Base-by-base conservation (phyloP, 495 filamentous ascomycete species). In the Usnea hakonensis region DNA sequence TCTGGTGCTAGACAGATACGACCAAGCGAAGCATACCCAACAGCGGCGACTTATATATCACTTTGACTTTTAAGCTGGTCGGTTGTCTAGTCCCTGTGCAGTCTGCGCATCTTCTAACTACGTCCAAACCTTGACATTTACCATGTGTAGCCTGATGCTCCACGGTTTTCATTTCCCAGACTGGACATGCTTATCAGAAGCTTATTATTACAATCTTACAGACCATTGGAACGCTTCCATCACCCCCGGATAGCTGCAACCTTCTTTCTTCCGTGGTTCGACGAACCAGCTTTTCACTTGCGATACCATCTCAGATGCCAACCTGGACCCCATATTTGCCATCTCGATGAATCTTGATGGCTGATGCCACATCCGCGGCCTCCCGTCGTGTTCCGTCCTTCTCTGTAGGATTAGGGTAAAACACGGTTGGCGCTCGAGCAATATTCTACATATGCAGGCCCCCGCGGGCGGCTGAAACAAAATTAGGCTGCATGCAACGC, bases 321-420 rank as follows among this genome's bases (percentile, higher is more conserved):
- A 33, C 44, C 57, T 35, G 40, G 44, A 41, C 21, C 38, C 30
- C 38, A 19, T 16, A 55, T 54, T 21, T 38, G 30, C 14, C 36
- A 57, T 55, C 58, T 61, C 35, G 58, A 61, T 61, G 23, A 19
- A 61, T 41, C 19, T 59, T 9, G 43, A 16, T 30, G 26, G 8
- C 40, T 13, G 48, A 53, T 26, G 16, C 53, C 28, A 21, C 33
- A 54, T 52, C 35, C 58, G 58, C 58, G 35, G 19, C 28, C 17
- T 16, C 58, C 48, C 17, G 36, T 14, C 32, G 10, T 6, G 26
- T 52, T 52, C 48, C 48, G 21, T 3, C 7, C 5, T 46, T 46
- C 2, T 0, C 43, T 26, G 11, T 11, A 2, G 10, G 26, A 16
- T 11, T 4, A 46, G 4, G 23, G n/a, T n/a, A 8, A 10, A 23